Conservation (phyloP, 495 filamentous ascomycete genomes). For the Xylaria cubensis region DNA sequence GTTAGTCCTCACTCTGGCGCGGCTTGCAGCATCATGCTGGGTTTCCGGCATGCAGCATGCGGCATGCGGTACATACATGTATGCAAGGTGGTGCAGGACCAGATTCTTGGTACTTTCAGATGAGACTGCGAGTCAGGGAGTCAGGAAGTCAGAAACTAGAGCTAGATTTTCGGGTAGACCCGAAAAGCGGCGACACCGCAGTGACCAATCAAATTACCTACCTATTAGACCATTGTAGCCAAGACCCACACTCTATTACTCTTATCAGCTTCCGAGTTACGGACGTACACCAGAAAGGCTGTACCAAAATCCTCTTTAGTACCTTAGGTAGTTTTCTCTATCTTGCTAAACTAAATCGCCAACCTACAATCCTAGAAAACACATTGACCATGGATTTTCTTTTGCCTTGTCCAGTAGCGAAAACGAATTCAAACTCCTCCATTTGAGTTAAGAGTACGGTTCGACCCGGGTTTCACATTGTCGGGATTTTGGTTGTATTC, state of each 20-base stretch:
- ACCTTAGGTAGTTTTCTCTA: too few relatives aligned
- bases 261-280: too few relatives aligned
- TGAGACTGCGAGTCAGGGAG: not conserved
- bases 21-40: slow-evolving; percentile 5
- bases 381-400: too few relatives aligned
- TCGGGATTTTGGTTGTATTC: too few relatives aligned
- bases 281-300: too few relatives aligned
- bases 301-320: too few relatives aligned
- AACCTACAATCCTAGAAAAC: too few relatives aligned
- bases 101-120: not conserved
- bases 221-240: not conserved
- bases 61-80: not conserved
- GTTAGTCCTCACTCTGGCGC: not conserved
- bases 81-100: slow-evolving; percentile 6
- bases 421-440: too few relatives aligned
- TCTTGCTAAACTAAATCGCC: too few relatives aligned
- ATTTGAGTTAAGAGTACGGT: too few relatives aligned
- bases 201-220: not conserved
- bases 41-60: not conserved
- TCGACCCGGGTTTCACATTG: too few relatives aligned
- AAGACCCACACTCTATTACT: not conserved
- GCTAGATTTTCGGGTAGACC: not conserved
- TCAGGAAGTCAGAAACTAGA: not conserved
- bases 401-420: too few relatives aligned
- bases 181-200: not conserved